phyloP scores from a whole-genome alignment of 129 eudicot genomes.

The Erigeron canadensis region DNA sequence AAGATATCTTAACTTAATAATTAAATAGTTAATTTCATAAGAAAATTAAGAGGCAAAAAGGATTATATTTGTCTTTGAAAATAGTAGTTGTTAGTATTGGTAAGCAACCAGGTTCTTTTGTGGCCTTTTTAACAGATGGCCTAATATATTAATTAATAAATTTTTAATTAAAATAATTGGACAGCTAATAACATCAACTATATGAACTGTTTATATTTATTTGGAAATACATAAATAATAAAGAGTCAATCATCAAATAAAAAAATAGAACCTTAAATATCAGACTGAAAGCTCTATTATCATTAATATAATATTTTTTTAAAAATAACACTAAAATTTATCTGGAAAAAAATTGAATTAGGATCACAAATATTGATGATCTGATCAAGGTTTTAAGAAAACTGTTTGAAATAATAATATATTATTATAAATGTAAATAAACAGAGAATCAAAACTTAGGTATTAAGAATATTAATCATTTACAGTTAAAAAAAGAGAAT shows the following conservation, averaged over 20 bases:
- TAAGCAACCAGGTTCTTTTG: too few relatives aligned
- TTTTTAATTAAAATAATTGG: background rate
- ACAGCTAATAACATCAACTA: conserved; percentile 37
- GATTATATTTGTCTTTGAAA: background rate
- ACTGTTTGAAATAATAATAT: too few relatives aligned
- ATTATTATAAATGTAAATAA: too few relatives aligned
- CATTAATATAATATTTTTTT: background rate
- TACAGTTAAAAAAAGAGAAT: too few relatives aligned
- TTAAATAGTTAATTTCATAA: too few relatives aligned
- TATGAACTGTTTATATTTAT: conserved; percentile 19
- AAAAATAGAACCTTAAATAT: background rate
- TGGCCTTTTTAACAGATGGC: background rate
- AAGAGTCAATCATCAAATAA: background rate
- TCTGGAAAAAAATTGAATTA: background rate
- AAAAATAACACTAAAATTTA: background rate
- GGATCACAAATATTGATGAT: background rate
- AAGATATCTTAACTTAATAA: too few relatives aligned
- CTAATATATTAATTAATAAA: background rate
- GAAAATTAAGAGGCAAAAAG: background rate
- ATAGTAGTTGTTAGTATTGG: background rate
- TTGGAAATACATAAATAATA: background rate
- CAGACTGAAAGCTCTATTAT: conserved; percentile 16
- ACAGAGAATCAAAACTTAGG: too few relatives aligned
- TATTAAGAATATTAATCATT: too few relatives aligned
- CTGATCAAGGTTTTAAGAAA: too few relatives aligned